phyloP scores from a whole-genome alignment of 83 land plant species.

The Isoetes engelmannii region DNA sequence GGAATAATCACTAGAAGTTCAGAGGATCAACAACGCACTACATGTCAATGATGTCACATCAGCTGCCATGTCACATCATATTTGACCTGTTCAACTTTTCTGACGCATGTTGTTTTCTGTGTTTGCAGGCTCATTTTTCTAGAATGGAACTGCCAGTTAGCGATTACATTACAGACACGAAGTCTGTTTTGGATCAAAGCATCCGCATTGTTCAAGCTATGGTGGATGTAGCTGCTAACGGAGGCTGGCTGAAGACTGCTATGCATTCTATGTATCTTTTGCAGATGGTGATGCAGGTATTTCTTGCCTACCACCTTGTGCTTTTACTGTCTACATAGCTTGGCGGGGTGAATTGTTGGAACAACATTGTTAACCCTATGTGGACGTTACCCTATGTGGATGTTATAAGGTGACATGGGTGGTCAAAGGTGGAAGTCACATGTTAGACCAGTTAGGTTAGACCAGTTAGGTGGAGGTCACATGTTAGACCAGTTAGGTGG shows the following conservation, averaged over 20 bases:
- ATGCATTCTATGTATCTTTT: constrained; percentile 74
- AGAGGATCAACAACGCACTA: too few species aligned
- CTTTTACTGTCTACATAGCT: not conserved
- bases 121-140: constrained; percentile 86
- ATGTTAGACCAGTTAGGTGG: too few species aligned
- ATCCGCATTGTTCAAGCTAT: constrained; percentile 94
- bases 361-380: too few species aligned
- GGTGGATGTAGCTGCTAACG: constrained; percentile 90
- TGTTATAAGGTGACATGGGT: not conserved
- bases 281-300: constrained; percentile 98
- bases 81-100: too few species aligned
- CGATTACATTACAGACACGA: constrained; percentile 91
- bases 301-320: not conserved
- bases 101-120: not conserved
- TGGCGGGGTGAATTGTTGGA: not conserved
- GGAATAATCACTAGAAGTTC: too few species aligned
- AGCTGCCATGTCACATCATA: too few species aligned
- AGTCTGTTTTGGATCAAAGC: constrained; percentile 94
- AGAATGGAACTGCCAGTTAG: constrained; percentile 73
- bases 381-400: too few species aligned
- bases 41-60: too few species aligned
- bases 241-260: constrained; percentile 91
- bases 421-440: too few species aligned
- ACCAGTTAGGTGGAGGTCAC: too few species aligned
- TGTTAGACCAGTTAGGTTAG: too few species aligned